These are phyloP conservation scores for Mycena vitilis DNA, from an alignment of 768 basidiomycete genomes.

Conservation along the genomic window DNA sequence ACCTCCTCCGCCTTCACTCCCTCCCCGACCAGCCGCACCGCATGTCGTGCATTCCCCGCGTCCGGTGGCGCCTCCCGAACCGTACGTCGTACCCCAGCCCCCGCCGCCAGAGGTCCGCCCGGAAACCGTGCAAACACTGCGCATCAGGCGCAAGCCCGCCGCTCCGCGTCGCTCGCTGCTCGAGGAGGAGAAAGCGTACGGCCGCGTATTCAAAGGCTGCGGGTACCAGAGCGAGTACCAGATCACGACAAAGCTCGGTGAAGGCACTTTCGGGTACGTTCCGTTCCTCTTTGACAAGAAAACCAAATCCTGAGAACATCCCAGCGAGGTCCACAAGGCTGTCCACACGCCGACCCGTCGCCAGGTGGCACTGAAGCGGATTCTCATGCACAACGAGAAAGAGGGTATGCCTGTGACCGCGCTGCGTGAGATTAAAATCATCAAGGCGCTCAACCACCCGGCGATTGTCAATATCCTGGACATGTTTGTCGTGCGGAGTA, in stretches of 20 bases:
- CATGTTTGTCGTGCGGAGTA: conserved; percentile 90
- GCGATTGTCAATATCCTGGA: conserved; percentile 90
- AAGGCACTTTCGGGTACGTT: conserved; percentile 92
- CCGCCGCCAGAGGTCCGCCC: conserved; percentile 33
- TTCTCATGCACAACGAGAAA: conserved; percentile 96
- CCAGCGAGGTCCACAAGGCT: conserved; percentile 92
- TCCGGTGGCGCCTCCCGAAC: conserved; percentile 43
- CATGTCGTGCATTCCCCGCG: conserved; percentile 59
- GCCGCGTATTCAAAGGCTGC: conserved; percentile 74
- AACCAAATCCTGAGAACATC: conserved; percentile 22
- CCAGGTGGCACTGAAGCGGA: conserved; percentile 90
- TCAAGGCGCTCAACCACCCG: conserved; percentile 89
- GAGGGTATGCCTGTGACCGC: conserved; percentile 99
- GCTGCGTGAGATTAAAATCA: conserved; percentile 94
- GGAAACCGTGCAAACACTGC: conserved; percentile 39
- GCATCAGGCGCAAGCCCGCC: conserved; percentile 51
- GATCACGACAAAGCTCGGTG: conserved; percentile 88
- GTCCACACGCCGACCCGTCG: conserved; percentile 69
- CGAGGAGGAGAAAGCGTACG: conserved; percentile 77
- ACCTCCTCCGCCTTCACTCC: conserved; percentile 48
- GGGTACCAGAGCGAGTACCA: conserved; percentile 82
- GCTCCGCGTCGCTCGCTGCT: conserved; percentile 65
- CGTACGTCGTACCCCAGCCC: conserved; percentile 32
- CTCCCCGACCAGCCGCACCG: conserved; percentile 62
- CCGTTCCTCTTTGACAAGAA: conserved; percentile 11